A percentile compares a stretch with the other conserved stretches of the same genome.
Evolutionary conservation across 2,329 filamentous ascomycete species (phyloP).

Genomic region (Plectosphaerella cucumerina): DNA sequence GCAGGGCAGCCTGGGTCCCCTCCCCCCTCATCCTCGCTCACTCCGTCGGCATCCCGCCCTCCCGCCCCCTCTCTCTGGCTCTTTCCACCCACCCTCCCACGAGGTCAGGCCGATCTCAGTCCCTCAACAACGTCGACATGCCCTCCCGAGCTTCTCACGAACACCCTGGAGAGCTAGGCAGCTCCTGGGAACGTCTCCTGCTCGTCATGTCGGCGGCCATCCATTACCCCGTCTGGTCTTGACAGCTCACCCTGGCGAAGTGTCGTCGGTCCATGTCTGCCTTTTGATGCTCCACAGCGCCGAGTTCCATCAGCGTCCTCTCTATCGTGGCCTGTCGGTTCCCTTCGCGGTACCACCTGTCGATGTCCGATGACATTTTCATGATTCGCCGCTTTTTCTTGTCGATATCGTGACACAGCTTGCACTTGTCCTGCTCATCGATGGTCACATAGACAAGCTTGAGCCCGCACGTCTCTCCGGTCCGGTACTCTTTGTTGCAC

Average conservation of each 20-base stretch:
- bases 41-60: no score
- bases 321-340: constrained; percentile 71
- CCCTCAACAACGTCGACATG: background rate
- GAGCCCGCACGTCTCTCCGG: constrained; percentile 92
- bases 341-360: constrained; percentile 73
- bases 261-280: constrained; percentile 38
- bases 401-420: constrained; percentile 82
- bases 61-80: no score
- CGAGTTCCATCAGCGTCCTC: constrained; percentile 66
- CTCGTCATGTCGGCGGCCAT: no score
- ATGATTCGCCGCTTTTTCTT: constrained; percentile 73
- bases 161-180: no score
- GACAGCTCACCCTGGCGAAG: constrained; percentile 26
- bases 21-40: no score
- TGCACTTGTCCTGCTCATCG: constrained; percentile 63
- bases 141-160: background rate
- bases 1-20: no score
- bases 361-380: constrained; percentile 71
- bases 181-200: no score
- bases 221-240: background rate
- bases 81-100: no score
- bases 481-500: constrained; percentile 92
- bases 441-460: constrained; percentile 79
- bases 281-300: constrained; percentile 59
- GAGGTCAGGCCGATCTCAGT: background rate